These are phyloP conservation scores for Wallacemonas sp. DNA, from an alignment of 208 protist species.

Conservation along the genomic window DNA sequence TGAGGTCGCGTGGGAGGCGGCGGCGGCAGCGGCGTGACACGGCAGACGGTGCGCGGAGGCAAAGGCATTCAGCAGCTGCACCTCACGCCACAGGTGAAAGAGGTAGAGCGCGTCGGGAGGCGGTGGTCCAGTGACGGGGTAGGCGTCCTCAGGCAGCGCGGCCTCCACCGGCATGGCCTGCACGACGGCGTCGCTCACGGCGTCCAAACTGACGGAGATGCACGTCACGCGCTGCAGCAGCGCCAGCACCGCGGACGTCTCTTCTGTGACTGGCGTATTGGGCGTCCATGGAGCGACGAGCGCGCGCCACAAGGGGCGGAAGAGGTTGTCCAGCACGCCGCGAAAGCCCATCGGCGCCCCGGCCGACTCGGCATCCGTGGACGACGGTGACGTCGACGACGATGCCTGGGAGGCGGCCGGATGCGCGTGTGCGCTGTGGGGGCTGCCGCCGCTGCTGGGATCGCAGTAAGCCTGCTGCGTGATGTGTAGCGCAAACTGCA, in stretches of 20 bases:
- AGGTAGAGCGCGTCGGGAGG: constrained; percentile 98
- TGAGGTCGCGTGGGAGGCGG: too few relatives aligned
- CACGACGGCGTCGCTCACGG: constrained; percentile 14
- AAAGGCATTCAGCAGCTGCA: constrained; percentile 96
- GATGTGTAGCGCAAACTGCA: constrained; percentile 54
- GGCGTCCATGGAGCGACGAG: constrained; percentile 63
- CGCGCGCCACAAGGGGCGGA: constrained; percentile 97
- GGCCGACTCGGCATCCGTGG: not conserved
- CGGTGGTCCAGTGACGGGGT: constrained; percentile 69
- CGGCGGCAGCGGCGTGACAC: constrained; percentile 18
- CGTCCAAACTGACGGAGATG: constrained; percentile 69
- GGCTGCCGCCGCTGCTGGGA: constrained; percentile 25
- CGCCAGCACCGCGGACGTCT: constrained; percentile 19
- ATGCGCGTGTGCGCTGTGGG: constrained; percentile 20
- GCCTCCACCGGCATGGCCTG: constrained; percentile 38
- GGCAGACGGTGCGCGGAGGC: constrained; percentile 25
- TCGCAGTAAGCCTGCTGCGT: constrained; percentile 50
- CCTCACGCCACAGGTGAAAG: constrained; percentile 98
- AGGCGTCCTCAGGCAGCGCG: constrained; percentile 13
- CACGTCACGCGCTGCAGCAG: constrained; percentile 92
- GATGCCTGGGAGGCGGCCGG: too few relatives aligned
- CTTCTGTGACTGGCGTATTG: not conserved
- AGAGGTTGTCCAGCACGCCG: constrained; percentile 96
- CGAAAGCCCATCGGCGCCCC: constrained; percentile 52
- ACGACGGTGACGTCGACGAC: not conserved